Evolutionary conservation across 805 yeast species (phyloP).

Genomic region (Ogataea henricii): DNA sequence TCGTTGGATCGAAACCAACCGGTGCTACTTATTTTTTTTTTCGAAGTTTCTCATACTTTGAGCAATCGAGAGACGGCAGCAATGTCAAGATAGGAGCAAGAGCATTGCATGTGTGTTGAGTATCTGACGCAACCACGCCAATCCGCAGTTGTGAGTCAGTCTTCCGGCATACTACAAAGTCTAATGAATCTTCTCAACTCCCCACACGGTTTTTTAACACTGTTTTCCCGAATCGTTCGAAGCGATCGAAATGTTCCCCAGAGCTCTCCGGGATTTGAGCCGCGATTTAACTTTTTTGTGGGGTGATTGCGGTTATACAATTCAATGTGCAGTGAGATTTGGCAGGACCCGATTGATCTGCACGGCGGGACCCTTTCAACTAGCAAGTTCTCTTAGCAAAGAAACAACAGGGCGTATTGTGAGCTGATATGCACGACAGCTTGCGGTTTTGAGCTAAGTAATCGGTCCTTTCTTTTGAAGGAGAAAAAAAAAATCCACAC

Average conservation of each 20-base stretch:
- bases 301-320: constrained; percentile 13
- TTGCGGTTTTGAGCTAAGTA: neutral
- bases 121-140: neutral
- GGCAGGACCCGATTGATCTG: neutral
- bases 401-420: neutral
- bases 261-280: neutral
- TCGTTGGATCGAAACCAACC: constrained; percentile 96
- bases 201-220: no score
- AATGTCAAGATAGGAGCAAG: no score
- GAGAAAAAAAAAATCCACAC: no score
- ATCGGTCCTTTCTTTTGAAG: no score
- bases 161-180: no score
- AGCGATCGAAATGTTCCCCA: neutral
- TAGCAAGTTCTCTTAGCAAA: neutral
- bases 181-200: no score
- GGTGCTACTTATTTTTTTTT: constrained; percentile 64
- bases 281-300: constrained; percentile 8
- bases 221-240: no score
- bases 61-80: no score
- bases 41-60: neutral
- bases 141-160: no score
- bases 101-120: no score
- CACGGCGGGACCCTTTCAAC: neutral
- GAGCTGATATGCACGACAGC: neutral
- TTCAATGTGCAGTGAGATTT: neutral